Evolutionary conservation across 352 stramenopile genomes (phyloP), one percentile per base, ranked within the genome.

Genomic region (Blastocystis sp.): DNA sequence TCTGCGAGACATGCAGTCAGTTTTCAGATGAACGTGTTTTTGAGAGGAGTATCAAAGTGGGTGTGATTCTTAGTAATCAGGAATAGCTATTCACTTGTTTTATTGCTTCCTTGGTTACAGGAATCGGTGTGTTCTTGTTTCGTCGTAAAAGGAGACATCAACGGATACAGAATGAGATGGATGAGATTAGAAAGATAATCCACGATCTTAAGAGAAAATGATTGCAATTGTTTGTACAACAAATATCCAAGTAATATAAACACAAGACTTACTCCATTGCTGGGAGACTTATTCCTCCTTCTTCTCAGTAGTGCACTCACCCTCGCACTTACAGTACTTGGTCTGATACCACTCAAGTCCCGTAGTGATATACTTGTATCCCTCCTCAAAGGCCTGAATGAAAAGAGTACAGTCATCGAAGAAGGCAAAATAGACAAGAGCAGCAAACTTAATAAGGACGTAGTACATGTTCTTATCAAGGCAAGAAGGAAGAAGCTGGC

Each of bases 381-480:
- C 71, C 19, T 52, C 35, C n/a, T 65, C 29, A 24, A 65, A 43
- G 14, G 29, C 12, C 29, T 83, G 29, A 3, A 63, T 19, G 21
- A 83, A 19, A 29, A 83, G 16, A 29, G 49, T 32, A 56, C 71
- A 83, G 29, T 83, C 71, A 66, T 83, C 71, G 37, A 65, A 65
- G 11, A 59, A 21, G n/a, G 71, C 46, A 46, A 83, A 63, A 65
- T 83, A 83, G 27, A 83, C 35, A 37, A 83, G 71, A 51, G 32
- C 27, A 19, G 39, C 32, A 27, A 57, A 83, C 51, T 83, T 83
- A 11, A 67, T 43, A 37, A 83, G 43, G 14, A 32, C 11, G 71
- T 51, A 83, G 51, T 83, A 83, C 46, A 66, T 83, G 71, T 66
- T 61, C 14, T 39, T 27, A 24, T 83, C 46, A 14, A 83, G 54